phyloP scores from a whole-genome alignment of 1,284 basidiomycete genomes.

The Rhodotorula glutinis region DNA sequence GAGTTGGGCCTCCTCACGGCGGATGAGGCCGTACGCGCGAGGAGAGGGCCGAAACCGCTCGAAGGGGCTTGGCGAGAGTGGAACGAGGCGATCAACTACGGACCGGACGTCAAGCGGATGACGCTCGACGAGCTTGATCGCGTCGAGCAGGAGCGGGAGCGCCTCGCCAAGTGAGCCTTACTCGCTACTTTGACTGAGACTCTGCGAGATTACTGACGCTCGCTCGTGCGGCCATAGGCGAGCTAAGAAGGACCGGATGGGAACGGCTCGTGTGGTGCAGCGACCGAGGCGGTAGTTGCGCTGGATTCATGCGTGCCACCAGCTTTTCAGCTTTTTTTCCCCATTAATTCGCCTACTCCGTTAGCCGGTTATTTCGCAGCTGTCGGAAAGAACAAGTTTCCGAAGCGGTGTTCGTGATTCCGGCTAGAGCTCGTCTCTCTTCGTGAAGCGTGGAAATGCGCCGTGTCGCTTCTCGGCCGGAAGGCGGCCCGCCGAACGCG shows the following conservation, averaged over 20 bases:
- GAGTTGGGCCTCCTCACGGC: constrained; percentile 82
- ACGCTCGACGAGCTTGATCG: constrained; percentile 86
- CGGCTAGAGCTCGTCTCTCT: no score
- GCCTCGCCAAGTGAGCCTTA: constrained; percentile 59
- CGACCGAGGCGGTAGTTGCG: constrained; percentile 14
- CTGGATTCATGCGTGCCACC: not conserved
- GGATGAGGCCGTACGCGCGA: constrained; percentile 49
- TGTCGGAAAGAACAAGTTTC: not conserved
- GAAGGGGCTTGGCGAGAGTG: constrained; percentile 92
- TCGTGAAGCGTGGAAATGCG: no score
- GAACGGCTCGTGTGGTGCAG: constrained; percentile 10
- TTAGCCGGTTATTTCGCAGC: not conserved
- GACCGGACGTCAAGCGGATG: constrained; percentile 81
- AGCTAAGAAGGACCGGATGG: constrained; percentile 26
- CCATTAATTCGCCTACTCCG: not conserved
- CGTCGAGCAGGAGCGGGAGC: constrained; percentile 74
- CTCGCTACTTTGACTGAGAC: no score
- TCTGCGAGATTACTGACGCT: not conserved
- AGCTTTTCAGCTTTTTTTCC: not conserved
- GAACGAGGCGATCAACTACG: constrained; percentile 85
- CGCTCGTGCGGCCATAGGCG: constrained; percentile 4
- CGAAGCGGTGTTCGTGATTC: no score
- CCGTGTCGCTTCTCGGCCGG: no score
- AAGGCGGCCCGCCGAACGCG: no score
- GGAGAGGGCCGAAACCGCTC: constrained; percentile 63